Evolutionary conservation across 306 rosid species (phyloP).

Genomic region (Notholithocarpus densiflorus): DNA sequence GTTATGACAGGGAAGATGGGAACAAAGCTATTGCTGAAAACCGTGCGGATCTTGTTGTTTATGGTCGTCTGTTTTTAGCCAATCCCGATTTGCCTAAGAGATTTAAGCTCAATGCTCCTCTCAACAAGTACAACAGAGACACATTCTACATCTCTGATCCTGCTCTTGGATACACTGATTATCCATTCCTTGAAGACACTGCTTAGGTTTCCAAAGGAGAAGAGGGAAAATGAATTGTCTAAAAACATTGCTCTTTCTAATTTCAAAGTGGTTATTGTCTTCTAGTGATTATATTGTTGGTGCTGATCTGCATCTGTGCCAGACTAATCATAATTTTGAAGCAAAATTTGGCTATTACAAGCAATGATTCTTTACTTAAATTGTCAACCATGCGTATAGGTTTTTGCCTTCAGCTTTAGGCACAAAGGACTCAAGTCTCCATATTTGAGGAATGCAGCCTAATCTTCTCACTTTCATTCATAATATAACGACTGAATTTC

Average conservation of each 20-base stretch:
- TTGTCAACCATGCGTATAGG: no score
- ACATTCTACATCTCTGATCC: constrained; percentile 32
- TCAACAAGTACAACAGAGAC: constrained; percentile 25
- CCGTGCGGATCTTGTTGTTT: constrained; percentile 24
- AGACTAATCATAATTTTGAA: neutral
- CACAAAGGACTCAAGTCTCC: no score
- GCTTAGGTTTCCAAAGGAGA: neutral
- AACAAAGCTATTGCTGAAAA: constrained; percentile 15
- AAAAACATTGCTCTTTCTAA: neutral
- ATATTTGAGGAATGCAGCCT: no score
- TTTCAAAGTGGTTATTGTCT: neutral
- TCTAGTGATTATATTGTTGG: neutral
- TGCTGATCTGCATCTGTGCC: neutral
- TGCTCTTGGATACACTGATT: constrained; percentile 34
- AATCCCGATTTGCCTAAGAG: constrained; percentile 37
- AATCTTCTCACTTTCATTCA: no score
- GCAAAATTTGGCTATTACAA: neutral
- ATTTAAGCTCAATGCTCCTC: constrained; percentile 30
- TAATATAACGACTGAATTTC: no score
- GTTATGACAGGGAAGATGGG: constrained; percentile 24
- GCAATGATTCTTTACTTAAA: neutral
- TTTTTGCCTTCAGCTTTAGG: no score
- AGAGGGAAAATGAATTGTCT: neutral
- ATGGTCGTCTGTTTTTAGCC: constrained; percentile 33
- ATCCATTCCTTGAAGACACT: constrained; percentile 26